Evolutionary conservation across 371 early-diverging fungal genomes (phyloP), one percentile per base, ranked within the genome.

Genomic region (Mucor ambiguus): DNA sequence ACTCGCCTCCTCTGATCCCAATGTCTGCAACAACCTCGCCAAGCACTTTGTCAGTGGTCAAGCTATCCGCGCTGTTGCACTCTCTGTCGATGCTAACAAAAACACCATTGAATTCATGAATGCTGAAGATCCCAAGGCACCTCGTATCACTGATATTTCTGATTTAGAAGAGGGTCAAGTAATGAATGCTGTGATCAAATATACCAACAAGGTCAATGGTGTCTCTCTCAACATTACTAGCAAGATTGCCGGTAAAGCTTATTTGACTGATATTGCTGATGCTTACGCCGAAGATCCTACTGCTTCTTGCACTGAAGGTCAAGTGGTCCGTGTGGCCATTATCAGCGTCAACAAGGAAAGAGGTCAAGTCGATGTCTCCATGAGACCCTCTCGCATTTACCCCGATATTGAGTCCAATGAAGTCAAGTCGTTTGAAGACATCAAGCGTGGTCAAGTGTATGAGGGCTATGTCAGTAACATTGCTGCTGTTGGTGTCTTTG

Each of bases 391-490:
- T 10, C 85, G 81, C 54, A 58, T 68, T 28, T 65, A 55, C 37
- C 68, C 62, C 9, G 69, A 76, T 29, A 77, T 74, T 20, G 54
- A 63, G 22, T 63, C 77, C 11, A 73, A 72, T 24, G 87, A 86
- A 66, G 69, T 86, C 72, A 80, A 85, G 62, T 59, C 60, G 28
- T 65, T 85, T 57, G 68, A 63, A 1, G 88, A 87, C 66, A 54
- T 92, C 22, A 73, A 71, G 22, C 65, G 76, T 29, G 90, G 84
- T 55, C 71, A 78, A 30, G 79, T 92, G 16, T 80, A 95, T 7
- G 77, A 76, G 16, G 96, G 95, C 4, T 94, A 90, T 70, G 85
- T 97, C 52, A 83, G 84, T 46, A 87, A 84, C 62, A 81, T 94
- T 28, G 81, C 88, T 11, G 83, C 90, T 29, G 83, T 82, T 37